These are phyloP conservation scores for Podospora pseudocomata DNA, from an alignment of 495 filamentous ascomycete genomes.

Conservation along the genomic window DNA sequence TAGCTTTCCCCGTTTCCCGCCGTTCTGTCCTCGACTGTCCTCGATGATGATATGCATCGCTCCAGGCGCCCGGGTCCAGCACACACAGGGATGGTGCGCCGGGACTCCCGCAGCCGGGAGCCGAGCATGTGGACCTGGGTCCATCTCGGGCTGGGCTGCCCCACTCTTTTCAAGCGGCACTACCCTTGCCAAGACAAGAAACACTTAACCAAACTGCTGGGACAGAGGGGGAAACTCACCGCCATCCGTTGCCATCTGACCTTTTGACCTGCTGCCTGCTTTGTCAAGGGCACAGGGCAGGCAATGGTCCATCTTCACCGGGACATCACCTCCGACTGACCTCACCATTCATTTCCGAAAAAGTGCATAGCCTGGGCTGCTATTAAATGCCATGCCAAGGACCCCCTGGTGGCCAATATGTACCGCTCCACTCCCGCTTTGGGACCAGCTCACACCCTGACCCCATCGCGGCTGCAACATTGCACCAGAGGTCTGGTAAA, in stretches of 20 bases:
- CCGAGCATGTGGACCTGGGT: no score
- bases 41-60: no score
- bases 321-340: neutral
- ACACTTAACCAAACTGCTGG: constrained; percentile 26
- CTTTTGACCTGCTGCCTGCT: neutral
- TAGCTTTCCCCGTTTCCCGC: no score
- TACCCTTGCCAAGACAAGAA: constrained; percentile 20
- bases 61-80: no score
- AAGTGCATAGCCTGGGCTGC: neutral
- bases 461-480: neutral
- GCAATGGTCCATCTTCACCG: neutral
- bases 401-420: neutral
- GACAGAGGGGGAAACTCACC: constrained; percentile 9
- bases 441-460: neutral
- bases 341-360: neutral
- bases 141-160: neutral
- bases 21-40: no score
- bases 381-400: neutral
- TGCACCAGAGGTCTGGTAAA: neutral
- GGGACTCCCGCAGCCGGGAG: no score
- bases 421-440: neutral
- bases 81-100: no score
- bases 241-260: neutral
- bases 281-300: neutral
- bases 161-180: constrained; percentile 6